phyloP scores from a whole-genome alignment of 768 basidiomycete species.

The Agrocybe praecox region DNA sequence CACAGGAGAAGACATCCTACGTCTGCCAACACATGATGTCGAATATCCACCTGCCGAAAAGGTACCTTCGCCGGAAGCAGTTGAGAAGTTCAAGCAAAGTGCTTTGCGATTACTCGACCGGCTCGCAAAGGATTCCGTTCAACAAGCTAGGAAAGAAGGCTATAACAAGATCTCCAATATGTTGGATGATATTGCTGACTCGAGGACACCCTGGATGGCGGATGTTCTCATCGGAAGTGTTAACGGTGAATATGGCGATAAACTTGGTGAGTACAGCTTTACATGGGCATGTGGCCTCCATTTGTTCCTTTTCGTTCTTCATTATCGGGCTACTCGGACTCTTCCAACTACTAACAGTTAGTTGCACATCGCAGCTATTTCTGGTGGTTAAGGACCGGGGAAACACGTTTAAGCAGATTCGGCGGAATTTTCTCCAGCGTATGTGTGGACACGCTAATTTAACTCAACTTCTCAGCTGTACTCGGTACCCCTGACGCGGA shows the following conservation, averaged over 20 bases:
- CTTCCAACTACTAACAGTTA: background rate
- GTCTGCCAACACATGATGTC: conserved; percentile 43
- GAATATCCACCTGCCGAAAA: conserved; percentile 49
- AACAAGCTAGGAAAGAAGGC: conserved; percentile 60
- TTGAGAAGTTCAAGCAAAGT: conserved; percentile 70
- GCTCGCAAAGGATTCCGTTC: conserved; percentile 50
- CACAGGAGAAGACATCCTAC: conserved; percentile 26
- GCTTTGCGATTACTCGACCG: conserved; percentile 70
- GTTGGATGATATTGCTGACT: conserved; percentile 71
- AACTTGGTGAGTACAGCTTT: conserved; percentile 54
- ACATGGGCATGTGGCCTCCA: conserved; percentile 6
- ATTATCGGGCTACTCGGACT: background rate
- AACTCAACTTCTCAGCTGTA: conserved; percentile 45
- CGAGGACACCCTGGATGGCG: conserved; percentile 72
- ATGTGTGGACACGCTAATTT: conserved; percentile 5
- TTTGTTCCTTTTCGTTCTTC: background rate
- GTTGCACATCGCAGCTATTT: background rate
- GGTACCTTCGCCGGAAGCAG: conserved; percentile 52
- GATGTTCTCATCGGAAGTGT: conserved; percentile 73
- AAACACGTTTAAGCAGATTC: background rate
- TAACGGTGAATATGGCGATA: conserved; percentile 69
- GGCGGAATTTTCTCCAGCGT: background rate
- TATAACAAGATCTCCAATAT: conserved; percentile 71
- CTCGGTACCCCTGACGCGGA: conserved; percentile 61
- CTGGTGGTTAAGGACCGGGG: background rate